Conservation (phyloP, 345 rosid genomes). For the Eucalyptus decipiens region DNA sequence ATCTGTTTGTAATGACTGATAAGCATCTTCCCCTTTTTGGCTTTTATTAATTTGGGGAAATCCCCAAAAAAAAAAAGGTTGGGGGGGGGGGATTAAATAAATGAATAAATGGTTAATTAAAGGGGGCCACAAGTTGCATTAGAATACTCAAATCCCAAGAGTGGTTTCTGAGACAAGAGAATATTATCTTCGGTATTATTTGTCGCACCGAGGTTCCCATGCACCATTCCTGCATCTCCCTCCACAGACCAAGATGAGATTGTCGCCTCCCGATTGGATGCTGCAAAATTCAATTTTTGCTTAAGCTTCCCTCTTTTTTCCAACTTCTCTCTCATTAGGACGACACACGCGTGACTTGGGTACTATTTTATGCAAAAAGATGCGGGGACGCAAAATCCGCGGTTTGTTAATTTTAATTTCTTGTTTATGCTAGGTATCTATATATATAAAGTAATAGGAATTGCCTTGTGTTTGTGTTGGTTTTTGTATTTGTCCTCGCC, state of each 20-base stretch:
- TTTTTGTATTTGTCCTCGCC: not conserved
- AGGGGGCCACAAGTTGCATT: not conserved
- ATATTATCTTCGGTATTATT: not conserved
- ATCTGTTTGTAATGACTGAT: not conserved
- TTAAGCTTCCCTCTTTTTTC: not conserved
- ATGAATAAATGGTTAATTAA: not conserved
- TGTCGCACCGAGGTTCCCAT: not conserved
- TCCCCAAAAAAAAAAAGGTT: not conserved
- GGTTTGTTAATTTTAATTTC: not conserved
- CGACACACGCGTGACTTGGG: not conserved
- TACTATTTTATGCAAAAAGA: not conserved
- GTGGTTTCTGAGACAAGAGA: constrained; percentile 1
- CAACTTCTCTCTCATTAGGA: not conserved
- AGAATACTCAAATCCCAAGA: constrained; percentile 4
- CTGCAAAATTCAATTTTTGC: not conserved
- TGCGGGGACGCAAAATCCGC: not conserved
- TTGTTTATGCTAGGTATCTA: not conserved
- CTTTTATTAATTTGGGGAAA: not conserved
- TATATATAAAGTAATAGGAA: not conserved
- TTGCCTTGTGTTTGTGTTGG: not conserved
- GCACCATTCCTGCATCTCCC: not conserved
- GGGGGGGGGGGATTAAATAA: not conserved
- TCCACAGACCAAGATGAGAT: not conserved
- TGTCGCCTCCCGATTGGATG: not conserved
- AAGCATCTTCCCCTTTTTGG: not conserved